phyloP scores from a whole-genome alignment of 2,329 filamentous ascomycete species.

The Monosporascus ibericus region DNA sequence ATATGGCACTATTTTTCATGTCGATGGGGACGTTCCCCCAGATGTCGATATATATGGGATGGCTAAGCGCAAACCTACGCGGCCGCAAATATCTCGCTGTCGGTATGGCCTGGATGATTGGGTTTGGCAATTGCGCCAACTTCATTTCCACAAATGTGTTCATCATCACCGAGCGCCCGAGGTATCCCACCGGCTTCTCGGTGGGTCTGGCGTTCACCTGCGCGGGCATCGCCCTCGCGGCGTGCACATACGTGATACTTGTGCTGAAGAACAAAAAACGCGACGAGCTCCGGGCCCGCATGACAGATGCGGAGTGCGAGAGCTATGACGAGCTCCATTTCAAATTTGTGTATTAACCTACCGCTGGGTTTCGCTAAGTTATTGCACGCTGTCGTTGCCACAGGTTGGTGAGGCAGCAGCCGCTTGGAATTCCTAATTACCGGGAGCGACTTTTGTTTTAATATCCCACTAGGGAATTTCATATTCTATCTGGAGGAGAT shows the following conservation, averaged over 20 bases:
- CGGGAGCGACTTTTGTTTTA: no score
- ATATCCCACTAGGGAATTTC: no score
- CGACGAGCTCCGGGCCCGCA: slow-evolving; percentile 10
- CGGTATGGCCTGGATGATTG: slow-evolving; percentile 33
- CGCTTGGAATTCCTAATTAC: not conserved
- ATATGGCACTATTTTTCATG: slow-evolving; percentile 23
- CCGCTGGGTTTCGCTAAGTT: no score
- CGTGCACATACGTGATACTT: slow-evolving; percentile 7
- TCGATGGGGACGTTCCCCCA: slow-evolving; percentile 22
- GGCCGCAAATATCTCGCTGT: slow-evolving; percentile 34
- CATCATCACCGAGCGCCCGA: slow-evolving; percentile 29
- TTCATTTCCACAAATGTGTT: slow-evolving; percentile 36
- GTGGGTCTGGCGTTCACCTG: slow-evolving; percentile 26
- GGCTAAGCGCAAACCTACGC: slow-evolving; percentile 33
- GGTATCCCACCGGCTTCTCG: slow-evolving; percentile 31
- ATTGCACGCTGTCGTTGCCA: not conserved
- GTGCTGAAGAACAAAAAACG: slow-evolving; percentile 12
- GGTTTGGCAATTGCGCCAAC: slow-evolving; percentile 38
- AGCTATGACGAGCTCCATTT: slow-evolving; percentile 17
- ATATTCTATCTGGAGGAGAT: no score
- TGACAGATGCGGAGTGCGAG: slow-evolving; percentile 16
- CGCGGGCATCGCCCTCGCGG: slow-evolving; percentile 14
- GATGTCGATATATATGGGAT: slow-evolving; percentile 27
- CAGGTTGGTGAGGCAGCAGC: not conserved
- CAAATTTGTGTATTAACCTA: slow-evolving; percentile 16